Base-by-base conservation (phyloP, 305 asterid genomes). In the Fraxinus nigra region DNA sequence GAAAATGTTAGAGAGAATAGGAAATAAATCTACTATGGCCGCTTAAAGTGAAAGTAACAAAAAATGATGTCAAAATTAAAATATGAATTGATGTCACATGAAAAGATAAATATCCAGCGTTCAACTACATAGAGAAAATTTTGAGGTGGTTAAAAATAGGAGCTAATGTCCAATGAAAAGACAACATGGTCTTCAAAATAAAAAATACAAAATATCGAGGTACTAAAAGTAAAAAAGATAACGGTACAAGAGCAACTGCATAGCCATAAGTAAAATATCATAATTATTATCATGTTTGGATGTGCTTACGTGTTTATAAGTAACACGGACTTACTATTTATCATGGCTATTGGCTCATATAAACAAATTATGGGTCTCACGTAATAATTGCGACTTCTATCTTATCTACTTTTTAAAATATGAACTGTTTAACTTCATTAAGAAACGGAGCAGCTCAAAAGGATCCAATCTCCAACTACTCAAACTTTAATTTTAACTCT, bases 191-290 rank as follows among this genome's bases (percentile, higher is more conserved):
- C 20, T 16, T 48, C 20, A 3, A 48, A 48, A 48, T 48, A 48
- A 16, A 48, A 48, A 48, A 48, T 48, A 48, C 14, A 48, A 48
- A 14, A 48, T 48, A 13, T 14, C 14, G 59, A 80, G 91, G 98
- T 98, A 95, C 93, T 85, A 40, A 40, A 40, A 40, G 51, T 40
- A 10, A 40, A 40, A 40, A 40, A 40, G 51, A 40, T 40, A 40
- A 40, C 51, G 16, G 10, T 40, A 10, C 10, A 40, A 40, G 14
- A 40, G 51, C 51, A 40, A 40, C 14, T 40, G 16, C 51, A 40
- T 10, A 40, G 4, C 10, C 51, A 40, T 40, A 40, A 40, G 51
- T 10, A 40, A 40, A 40, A 10, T 10, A 40, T 40, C 51, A 10
- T 40, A 40, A 40, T 16, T 40, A 40, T 40, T 40, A 40, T 40